A percentile compares a stretch with the other conserved stretches of the same genome.
These are phyloP conservation scores for Lagerstroemia speciosa DNA, from an alignment of 345 rosid genomes.

Conservation along the genomic window DNA sequence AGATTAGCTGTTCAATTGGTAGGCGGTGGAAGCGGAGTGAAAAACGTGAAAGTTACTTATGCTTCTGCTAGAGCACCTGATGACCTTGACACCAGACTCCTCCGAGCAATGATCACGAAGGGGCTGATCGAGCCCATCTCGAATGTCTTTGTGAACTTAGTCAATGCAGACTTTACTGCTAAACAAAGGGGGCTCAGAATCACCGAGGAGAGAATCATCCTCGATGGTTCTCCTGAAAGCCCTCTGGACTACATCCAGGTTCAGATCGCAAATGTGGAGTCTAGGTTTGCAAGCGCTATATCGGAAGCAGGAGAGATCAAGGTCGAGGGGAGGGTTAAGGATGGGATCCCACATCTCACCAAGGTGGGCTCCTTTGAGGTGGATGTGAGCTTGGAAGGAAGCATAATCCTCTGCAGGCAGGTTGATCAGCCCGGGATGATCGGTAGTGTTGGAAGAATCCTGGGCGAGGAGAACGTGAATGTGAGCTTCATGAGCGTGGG, in stretches of 20 bases:
- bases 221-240: constrained; percentile 65
- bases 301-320: constrained; percentile 66
- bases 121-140: constrained; percentile 78
- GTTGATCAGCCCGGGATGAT: constrained; percentile 88
- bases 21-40: constrained; percentile 82
- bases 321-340: constrained; percentile 70
- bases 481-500: constrained; percentile 89
- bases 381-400: constrained; percentile 77
- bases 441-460: constrained; percentile 57
- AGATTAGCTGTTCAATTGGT: constrained; percentile 76
- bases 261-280: constrained; percentile 66
- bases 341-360: constrained; percentile 67
- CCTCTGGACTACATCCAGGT: constrained; percentile 64
- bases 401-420: constrained; percentile 66
- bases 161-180: constrained; percentile 73
- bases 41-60: constrained; percentile 60
- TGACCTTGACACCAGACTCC: constrained; percentile 79
- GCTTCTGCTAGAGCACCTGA: constrained; percentile 72
- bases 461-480: constrained; percentile 72
- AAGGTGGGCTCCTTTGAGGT: constrained; percentile 72
- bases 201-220: constrained; percentile 49
- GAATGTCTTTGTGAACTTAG: constrained; percentile 61
- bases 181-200: constrained; percentile 70
- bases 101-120: constrained; percentile 74
- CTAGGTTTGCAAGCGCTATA: constrained; percentile 66